A percentile compares a stretch with the other conserved stretches of the same genome.
phyloP scores from a whole-genome alignment of 73 alveolate species.

The Loxodes magnus region DNA sequence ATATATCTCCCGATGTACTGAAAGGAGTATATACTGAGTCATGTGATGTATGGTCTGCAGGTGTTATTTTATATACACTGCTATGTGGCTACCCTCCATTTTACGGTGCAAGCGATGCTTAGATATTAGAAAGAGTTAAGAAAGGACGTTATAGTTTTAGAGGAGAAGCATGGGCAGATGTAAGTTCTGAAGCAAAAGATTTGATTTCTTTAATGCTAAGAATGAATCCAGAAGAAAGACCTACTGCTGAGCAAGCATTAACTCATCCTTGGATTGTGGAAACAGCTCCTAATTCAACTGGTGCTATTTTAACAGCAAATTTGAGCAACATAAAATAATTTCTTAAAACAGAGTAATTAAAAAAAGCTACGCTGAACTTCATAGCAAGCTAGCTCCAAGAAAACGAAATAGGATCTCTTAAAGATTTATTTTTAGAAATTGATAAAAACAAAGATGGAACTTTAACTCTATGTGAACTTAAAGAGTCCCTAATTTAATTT shows the following conservation, averaged over 20 bases:
- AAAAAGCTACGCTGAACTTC: slow-evolving; percentile 73
- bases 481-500: neutral
- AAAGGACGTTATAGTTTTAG: slow-evolving; percentile 24
- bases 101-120: slow-evolving; percentile 62
- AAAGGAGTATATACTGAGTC: slow-evolving; percentile 43
- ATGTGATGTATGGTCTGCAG: slow-evolving; percentile 89
- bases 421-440: slow-evolving; percentile 43
- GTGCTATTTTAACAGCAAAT: slow-evolving; percentile 27
- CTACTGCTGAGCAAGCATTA: slow-evolving; percentile 36
- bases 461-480: slow-evolving; percentile 17
- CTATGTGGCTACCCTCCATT: slow-evolving; percentile 91
- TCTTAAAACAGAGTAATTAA: slow-evolving; percentile 61
- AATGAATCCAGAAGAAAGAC: slow-evolving; percentile 19
- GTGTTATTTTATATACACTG: slow-evolving; percentile 72
- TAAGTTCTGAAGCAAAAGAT: slow-evolving; percentile 32
- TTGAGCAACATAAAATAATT: slow-evolving; percentile 62
- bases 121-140: slow-evolving; percentile 32
- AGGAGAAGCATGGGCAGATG: slow-evolving; percentile 17
- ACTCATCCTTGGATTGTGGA: slow-evolving; percentile 16
- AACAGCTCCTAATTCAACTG: neutral
- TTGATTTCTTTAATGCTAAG: slow-evolving; percentile 19
- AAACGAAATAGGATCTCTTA: slow-evolving; percentile 54
- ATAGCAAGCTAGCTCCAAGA: slow-evolving; percentile 66
- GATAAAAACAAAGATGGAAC: slow-evolving; percentile 39
- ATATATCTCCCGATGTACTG: slow-evolving; percentile 73